Evolutionary conservation across 139 green algal species (phyloP), one percentile per base, ranked within the genome.

Genomic region (Chlamydomonas sp.): DNA sequence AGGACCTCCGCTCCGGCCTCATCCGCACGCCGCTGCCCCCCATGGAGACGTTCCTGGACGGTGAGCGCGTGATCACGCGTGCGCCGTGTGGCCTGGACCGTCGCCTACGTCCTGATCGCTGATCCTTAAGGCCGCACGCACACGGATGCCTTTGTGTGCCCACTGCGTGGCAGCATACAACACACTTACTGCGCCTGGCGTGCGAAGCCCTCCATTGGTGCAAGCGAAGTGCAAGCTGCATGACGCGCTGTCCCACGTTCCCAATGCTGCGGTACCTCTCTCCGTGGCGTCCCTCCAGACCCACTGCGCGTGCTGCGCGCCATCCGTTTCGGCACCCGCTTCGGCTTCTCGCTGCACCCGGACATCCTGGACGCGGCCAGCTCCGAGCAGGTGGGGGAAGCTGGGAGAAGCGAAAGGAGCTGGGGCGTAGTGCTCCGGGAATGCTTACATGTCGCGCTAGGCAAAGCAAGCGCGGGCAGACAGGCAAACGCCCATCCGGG

Each of bases 21-120:
- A 96, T 99, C 64, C 93, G 97, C n/a, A 99, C 98, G 15, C 98
- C 98, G 16, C 91, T 99, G 77, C 91, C 95, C 1, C 92, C 98
- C 14, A 79, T 86, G 62, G 93, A 97, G 72, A 99, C 98, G 0
- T 99, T 99, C 78, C 87, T 97, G 67, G 97, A 99, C 79, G 96
- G 95, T 97, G 84, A 84, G 91, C 1, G 16, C 0, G 58, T 85
- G 77, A 16, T 12, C 14, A 8, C 17, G 14, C 69, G 17, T 7
- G 20, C 31, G 31, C 31, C 31, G 31, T 49, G 31, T 49, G 31
- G 31, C 31, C 31, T 49, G 31, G 31, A 49, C 31, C 31, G 31
- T 49, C 31, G 31, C 31, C 31, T 49, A 49, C 31, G 31, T 49
- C 31, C 31, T 49, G 31, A 49, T 49, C 31, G 31, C 31, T 49